Conservation (phyloP, 2,329 filamentous ascomycete genomes). For the Trichoderma citrinoviride region DNA sequence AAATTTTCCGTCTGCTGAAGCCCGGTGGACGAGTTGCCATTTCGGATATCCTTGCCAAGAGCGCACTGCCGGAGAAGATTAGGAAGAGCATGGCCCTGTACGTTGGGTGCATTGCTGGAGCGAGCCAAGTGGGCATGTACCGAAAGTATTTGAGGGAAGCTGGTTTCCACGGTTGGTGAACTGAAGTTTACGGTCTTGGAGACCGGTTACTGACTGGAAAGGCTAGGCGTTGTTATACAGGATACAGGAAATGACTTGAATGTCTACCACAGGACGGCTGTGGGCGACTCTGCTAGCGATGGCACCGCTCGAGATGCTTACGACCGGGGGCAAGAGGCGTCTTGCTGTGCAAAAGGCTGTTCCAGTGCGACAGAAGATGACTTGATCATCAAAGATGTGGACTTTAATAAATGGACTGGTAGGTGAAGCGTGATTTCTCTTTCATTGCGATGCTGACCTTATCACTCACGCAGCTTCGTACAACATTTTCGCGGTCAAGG, state of each 20-base stretch:
- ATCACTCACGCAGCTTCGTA: not conserved
- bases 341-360: not conserved
- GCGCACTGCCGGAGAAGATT: constrained; percentile 48
- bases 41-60: constrained; percentile 56
- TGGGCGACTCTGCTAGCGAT: not conserved
- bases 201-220: not conserved
- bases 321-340: not conserved
- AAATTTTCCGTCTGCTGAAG: constrained; percentile 58
- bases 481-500: not conserved
- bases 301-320: not conserved
- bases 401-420: constrained; percentile 3
- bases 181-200: not conserved
- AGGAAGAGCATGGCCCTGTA: constrained; percentile 51
- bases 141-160: constrained; percentile 48
- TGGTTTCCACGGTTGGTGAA: constrained; percentile 42
- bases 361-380: not conserved
- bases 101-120: constrained; percentile 59
- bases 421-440: not conserved
- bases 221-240: not conserved
- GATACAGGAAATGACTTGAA: not conserved
- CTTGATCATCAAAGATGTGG: not conserved
- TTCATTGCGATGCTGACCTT: not conserved
- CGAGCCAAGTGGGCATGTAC: constrained; percentile 52
- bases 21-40: constrained; percentile 57
- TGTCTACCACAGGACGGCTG: not conserved